phyloP scores from a whole-genome alignment of 257 asterid genomes.

The Plantago ovata region DNA sequence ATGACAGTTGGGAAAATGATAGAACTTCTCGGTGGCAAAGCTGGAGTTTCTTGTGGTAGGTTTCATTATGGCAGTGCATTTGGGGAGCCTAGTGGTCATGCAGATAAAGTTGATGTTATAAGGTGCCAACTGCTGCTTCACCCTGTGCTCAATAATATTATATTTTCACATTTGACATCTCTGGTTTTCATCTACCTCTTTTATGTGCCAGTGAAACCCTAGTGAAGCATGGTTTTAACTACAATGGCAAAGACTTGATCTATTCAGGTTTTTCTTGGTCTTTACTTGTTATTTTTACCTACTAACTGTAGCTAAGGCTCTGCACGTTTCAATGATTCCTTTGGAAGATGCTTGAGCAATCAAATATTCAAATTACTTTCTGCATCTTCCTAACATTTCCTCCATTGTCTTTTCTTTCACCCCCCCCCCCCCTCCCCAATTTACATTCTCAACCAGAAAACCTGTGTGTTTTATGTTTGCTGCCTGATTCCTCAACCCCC shows the following conservation, averaged over 20 bases:
- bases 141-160: neutral
- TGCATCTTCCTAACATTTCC: too few relatives aligned
- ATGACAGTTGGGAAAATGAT: slow-evolving; percentile 99
- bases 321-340: too few relatives aligned
- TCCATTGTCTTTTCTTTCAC: too few relatives aligned
- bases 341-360: too few relatives aligned
- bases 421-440: too few relatives aligned
- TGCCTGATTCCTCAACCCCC: too few relatives aligned
- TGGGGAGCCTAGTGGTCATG: slow-evolving; percentile 98
- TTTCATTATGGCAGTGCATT: slow-evolving; percentile 98
- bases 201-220: slow-evolving; percentile 76
- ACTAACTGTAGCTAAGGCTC: too few relatives aligned
- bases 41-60: slow-evolving; percentile 96
- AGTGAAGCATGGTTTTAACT: slow-evolving; percentile 86
- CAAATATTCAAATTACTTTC: too few relatives aligned
- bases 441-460: too few relatives aligned
- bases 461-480: too few relatives aligned
- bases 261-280: slow-evolving; percentile 71
- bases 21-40: slow-evolving; percentile 96
- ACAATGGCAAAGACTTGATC: slow-evolving; percentile 85
- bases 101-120: slow-evolving; percentile 83
- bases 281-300: neutral
- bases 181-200: slow-evolving; percentile 19
- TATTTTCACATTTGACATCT: slow-evolving; percentile 7
- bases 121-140: slow-evolving; percentile 38